Base-by-base conservation (phyloP, 306 rosid genomes). In the Trifolium subterraneum region DNA sequence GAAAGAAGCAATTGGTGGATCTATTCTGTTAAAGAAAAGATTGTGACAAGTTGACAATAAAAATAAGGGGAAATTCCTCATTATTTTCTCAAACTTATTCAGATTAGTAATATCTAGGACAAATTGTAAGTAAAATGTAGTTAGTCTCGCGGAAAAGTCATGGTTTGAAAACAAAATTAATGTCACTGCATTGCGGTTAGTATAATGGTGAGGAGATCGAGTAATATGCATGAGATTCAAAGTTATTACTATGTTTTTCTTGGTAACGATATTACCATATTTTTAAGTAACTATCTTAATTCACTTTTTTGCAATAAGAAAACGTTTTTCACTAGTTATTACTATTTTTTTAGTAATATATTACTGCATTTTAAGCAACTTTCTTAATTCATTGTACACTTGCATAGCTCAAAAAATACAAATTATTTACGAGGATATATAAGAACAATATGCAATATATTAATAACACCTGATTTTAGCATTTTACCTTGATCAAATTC, bases 41-140 rank as follows among this genome's bases (percentile, higher is more conserved):
- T 4, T 31, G 70, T 73, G 4, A 13, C 63, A 63, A 50, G 39
- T 74, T 50, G 29, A 63, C 25, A 63, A 2, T 60, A 48, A 48
- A 18, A 54, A 10, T 50, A 36, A 25, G 45, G 5, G 31, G 31
- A 55, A 55, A 55, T 50, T 50, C 56, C 14, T 11, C 22, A 10
- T 22, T 8, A 2, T 50, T 50, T 50, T 16, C 20, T 23, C 10
- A 7, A 50, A 2, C 1, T 16, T 16, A n/a, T 7, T 16, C 56
- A 8, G 1, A 50, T 16, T 16, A 50, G 18, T 16, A 50, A 7
- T 50, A 4, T 13, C 50, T 44, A 4, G 15, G 50, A 42, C 4
- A 14, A 42, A 11, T 42, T 11, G 48, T 1, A 42, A 42, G 3
- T 13, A 42, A 42, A 42, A 42, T 42, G 15, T 10, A 10, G 47